Percentiles rank a stretch among this genome's conserved stretches.
phyloP scores from a whole-genome alignment of 352 stramenopile genomes.

The Pythium brassicae region DNA sequence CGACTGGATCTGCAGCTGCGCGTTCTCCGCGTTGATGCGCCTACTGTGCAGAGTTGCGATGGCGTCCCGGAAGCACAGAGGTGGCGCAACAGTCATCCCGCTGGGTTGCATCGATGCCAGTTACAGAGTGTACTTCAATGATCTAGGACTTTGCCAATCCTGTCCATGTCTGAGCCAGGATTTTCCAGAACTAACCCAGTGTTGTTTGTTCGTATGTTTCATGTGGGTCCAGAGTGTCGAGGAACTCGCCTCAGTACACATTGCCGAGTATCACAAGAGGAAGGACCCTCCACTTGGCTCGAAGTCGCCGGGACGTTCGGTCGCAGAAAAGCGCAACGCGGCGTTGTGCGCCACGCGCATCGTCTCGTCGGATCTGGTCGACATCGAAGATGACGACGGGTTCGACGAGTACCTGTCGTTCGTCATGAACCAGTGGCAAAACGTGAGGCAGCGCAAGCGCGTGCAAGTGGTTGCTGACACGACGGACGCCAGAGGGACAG shows the following conservation, averaged over 20 bases:
- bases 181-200: no score
- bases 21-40: background rate
- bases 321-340: background rate
- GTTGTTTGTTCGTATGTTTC: no score
- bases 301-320: background rate
- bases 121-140: background rate
- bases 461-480: no score
- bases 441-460: background rate
- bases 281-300: no score
- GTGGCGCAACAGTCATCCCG: background rate
- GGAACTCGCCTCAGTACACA: no score
- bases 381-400: background rate
- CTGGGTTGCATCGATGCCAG: background rate
- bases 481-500: no score
- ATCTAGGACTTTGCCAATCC: background rate
- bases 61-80: background rate
- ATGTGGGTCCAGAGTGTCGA: no score
- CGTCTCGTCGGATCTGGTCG: background rate
- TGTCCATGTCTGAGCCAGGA: background rate
- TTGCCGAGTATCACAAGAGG: no score
- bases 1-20: background rate
- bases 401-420: background rate
- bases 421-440: background rate
- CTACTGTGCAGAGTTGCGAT: background rate
- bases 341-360: background rate